Conservation (phyloP, 371 early-diverging fungal species). For the Sporodiniella umbellata region DNA sequence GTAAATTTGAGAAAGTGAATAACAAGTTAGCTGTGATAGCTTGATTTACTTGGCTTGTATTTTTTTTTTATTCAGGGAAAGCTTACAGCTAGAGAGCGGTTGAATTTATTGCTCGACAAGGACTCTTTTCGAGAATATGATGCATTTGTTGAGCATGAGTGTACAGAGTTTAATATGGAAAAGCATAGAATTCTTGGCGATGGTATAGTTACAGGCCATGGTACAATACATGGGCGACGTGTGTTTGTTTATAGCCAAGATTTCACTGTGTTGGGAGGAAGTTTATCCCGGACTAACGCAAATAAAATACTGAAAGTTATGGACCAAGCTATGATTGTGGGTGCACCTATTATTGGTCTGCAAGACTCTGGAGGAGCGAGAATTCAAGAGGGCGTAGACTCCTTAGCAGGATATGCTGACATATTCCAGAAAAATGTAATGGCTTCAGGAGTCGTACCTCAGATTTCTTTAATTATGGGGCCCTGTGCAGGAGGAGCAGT, state of each 20-base stretch:
- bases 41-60: background rate
- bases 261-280: slow-evolving; percentile 93
- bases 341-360: slow-evolving; percentile 93
- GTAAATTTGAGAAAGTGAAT: no score
- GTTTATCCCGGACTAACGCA: slow-evolving; percentile 86
- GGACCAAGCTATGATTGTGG: slow-evolving; percentile 93
- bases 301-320: slow-evolving; percentile 93
- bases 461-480: slow-evolving; percentile 96
- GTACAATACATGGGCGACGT: slow-evolving; percentile 88
- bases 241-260: slow-evolving; percentile 95
- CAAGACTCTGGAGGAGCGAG: slow-evolving; percentile 98
- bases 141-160: slow-evolving; percentile 93
- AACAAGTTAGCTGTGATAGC: no score
- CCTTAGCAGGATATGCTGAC: slow-evolving; percentile 94
- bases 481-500: slow-evolving; percentile 98
- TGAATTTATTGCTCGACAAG: slow-evolving; percentile 82
- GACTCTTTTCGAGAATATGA: slow-evolving; percentile 92
- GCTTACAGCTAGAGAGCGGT: slow-evolving; percentile 93
- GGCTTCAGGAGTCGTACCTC: slow-evolving; percentile 94
- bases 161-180: slow-evolving; percentile 93
- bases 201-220: slow-evolving; percentile 95
- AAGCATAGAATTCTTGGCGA: slow-evolving; percentile 86
- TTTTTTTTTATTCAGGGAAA: slow-evolving; percentile 65
- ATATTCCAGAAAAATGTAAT: slow-evolving; percentile 93
- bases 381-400: slow-evolving; percentile 97